A percentile compares a stretch with the other conserved stretches of the same genome.
Evolutionary conservation across 768 basidiomycete genomes (phyloP).

Genomic region (Phylloporus arenicola): DNA sequence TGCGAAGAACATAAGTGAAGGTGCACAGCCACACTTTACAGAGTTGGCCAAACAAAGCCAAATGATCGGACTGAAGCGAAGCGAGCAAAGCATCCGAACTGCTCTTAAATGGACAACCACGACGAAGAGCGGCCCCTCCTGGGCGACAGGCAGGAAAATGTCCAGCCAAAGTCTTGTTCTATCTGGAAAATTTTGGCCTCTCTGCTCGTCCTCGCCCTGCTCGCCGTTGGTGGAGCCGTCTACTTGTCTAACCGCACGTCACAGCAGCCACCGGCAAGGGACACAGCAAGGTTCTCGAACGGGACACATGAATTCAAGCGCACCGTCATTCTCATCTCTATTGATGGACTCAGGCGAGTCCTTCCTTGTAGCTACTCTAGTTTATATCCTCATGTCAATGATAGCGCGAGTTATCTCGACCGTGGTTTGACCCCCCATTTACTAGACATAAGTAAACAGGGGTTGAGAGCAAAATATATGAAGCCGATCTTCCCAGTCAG

Average conservation of each 20-base stretch:
- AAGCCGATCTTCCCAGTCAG: conserved; percentile 81
- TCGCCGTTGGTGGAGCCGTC: conserved; percentile 7
- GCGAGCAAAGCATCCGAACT: background rate
- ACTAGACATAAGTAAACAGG: conserved; percentile 72
- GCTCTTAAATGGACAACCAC: background rate
- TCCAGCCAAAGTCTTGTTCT: background rate
- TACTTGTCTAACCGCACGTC: conserved; percentile 6
- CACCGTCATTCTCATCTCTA: conserved; percentile 80
- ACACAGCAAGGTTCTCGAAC: conserved; percentile 50
- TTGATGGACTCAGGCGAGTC: conserved; percentile 74
- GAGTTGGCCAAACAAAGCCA: background rate
- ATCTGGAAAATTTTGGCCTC: conserved; percentile 12
- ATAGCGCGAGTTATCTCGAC: conserved; percentile 82
- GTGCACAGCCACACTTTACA: conserved; percentile 21
- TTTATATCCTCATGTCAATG: conserved; percentile 1
- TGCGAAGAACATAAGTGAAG: background rate
- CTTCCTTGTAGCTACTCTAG: background rate
- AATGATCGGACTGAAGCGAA: background rate
- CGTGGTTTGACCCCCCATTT: conserved; percentile 81
- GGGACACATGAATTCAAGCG: conserved; percentile 79
- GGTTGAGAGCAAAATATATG: conserved; percentile 85
- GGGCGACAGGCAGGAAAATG: conserved; percentile 8
- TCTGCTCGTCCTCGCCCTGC: conserved; percentile 12
- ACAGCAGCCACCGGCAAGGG: background rate
- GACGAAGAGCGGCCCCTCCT: conserved; percentile 29